Evolutionary conservation across 768 basidiomycete species (phyloP).

Genomic region (Russula ochroleuca): DNA sequence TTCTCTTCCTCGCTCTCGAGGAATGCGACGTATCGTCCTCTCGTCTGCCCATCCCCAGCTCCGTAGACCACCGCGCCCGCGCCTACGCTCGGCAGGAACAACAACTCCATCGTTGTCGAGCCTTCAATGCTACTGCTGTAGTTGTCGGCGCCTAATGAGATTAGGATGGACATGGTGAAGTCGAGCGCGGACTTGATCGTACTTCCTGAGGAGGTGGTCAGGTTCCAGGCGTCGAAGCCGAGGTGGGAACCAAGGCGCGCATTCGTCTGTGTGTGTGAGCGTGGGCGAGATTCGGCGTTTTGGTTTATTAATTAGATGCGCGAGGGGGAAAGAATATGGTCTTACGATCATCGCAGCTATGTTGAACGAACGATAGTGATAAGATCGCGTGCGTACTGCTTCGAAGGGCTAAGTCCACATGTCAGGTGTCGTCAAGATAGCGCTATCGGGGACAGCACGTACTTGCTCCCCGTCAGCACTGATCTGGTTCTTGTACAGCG

Average conservation of each 20-base stretch:
- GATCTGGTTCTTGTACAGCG: slow-evolving; percentile 32
- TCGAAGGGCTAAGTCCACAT: slow-evolving; percentile 32
- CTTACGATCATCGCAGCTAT: slow-evolving; percentile 35
- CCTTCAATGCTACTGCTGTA: not conserved
- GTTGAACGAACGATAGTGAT: slow-evolving; percentile 37
- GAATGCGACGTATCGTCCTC: slow-evolving; percentile 19
- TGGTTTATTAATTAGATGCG: not conserved
- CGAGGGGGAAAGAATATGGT: not conserved
- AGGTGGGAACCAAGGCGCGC: slow-evolving; percentile 32
- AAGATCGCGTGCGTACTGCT: slow-evolving; percentile 33
- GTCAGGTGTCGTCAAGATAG: not conserved
- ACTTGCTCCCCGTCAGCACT: slow-evolving; percentile 32
- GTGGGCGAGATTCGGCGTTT: not conserved
- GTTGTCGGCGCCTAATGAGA: not conserved
- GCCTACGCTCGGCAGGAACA: slow-evolving; percentile 32
- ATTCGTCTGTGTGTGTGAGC: slow-evolving; percentile 26
- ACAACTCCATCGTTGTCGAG: not conserved
- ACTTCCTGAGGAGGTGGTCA: slow-evolving; percentile 27
- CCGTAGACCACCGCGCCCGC: slow-evolving; percentile 32
- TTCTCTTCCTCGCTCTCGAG: slow-evolving; percentile 19
- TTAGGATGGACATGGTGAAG: slow-evolving; percentile 31
- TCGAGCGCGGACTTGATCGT: slow-evolving; percentile 35
- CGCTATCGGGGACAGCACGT: not conserved
- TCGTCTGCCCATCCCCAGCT: slow-evolving; percentile 34
- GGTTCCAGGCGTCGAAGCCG: slow-evolving; percentile 33